Evolutionary conservation across 805 yeast species (phyloP), one percentile per base, ranked within the genome.

Genomic region (Nakazawaea populi): DNA sequence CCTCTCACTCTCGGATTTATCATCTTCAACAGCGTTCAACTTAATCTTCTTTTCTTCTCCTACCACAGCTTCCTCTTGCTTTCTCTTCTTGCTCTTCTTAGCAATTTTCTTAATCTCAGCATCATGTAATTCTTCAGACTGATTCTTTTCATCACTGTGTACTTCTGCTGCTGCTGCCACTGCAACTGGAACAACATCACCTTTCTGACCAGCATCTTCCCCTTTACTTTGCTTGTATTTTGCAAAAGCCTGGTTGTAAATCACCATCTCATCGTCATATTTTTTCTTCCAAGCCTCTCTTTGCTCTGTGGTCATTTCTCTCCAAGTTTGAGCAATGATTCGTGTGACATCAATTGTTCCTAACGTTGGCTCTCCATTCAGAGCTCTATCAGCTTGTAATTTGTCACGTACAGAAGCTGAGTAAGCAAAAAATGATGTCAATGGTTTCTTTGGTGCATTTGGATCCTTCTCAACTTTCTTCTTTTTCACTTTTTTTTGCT

Each of bases 371-470:
- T 76, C 73, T 35, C 86, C 83, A 40, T 75, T 71, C 37, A 69
- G 69, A 51, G 71, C 76, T 62, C 96, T 79, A 55, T 87, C 90
- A 49, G 79, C 83, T 51, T 84, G 80, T 55, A 91, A 76, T 38
- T 76, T 71, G 55, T 85, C 86, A 61, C 96, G 83, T 56, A 82
- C 79, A 57, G 80, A 82, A 56, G 86, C 83, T 48, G 89, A 82
- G 68, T 82, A 92, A 41, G 83, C 77, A 67, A 92, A 87, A 72
- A 83, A 91, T 43, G 88, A 86, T 27, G 97, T 90, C 62, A 89
- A 74, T 12, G 99, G 98, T 62, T 90, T 90, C 75, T 88, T 89
- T 53, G 99, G 99, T 43, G 96, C 97, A 61, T 87, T 85, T 48
- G 97, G 97, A 68, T 92, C 98, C 59, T 69, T 74, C 48, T 69